Conservation (phyloP, 345 rosid species). For the Arabidopsis arenosa region DNA sequence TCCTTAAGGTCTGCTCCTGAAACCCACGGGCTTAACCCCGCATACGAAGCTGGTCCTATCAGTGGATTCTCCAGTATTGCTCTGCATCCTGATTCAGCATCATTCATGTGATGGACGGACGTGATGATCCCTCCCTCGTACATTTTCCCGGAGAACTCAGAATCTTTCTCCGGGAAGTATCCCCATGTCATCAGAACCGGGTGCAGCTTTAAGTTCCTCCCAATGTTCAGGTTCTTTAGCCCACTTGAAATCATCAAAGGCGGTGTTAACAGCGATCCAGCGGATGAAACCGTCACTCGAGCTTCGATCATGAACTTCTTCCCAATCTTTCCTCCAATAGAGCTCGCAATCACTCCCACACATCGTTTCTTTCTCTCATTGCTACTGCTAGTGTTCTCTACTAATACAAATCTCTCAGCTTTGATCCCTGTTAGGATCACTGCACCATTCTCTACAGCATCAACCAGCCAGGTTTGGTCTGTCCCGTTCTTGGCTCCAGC, state of each 20-base stretch:
- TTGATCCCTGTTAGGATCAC: slow-evolving; percentile 59
- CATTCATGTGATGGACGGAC: slow-evolving; percentile 45
- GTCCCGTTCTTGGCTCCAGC: slow-evolving; percentile 63
- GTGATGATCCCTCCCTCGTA: slow-evolving; percentile 75
- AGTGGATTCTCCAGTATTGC: slow-evolving; percentile 69
- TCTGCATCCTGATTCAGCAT: slow-evolving; percentile 30
- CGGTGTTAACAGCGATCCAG: slow-evolving; percentile 72
- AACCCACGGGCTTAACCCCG: slow-evolving; percentile 60
- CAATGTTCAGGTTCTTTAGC: slow-evolving; percentile 58
- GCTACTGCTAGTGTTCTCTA: slow-evolving; percentile 26
- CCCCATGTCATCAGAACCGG: slow-evolving; percentile 75
- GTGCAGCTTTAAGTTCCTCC: slow-evolving; percentile 67
- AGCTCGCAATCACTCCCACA: slow-evolving; percentile 60
- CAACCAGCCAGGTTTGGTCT: slow-evolving; percentile 61
- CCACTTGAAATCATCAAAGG: slow-evolving; percentile 71
- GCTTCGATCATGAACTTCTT: slow-evolving; percentile 67
- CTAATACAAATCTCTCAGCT: slow-evolving; percentile 55
- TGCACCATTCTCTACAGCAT: slow-evolving; percentile 58
- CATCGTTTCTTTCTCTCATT: slow-evolving; percentile 50
- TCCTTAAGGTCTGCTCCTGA: slow-evolving; percentile 62
- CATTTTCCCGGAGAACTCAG: slow-evolving; percentile 48
- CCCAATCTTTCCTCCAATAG: slow-evolving; percentile 42
- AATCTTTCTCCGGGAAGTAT: slow-evolving; percentile 57
- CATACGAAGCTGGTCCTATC: slow-evolving; percentile 56
- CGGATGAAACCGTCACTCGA: slow-evolving; percentile 62